Conservation (phyloP, 1,139 yeast genomes). For the Tardiomyces digboiensis region DNA sequence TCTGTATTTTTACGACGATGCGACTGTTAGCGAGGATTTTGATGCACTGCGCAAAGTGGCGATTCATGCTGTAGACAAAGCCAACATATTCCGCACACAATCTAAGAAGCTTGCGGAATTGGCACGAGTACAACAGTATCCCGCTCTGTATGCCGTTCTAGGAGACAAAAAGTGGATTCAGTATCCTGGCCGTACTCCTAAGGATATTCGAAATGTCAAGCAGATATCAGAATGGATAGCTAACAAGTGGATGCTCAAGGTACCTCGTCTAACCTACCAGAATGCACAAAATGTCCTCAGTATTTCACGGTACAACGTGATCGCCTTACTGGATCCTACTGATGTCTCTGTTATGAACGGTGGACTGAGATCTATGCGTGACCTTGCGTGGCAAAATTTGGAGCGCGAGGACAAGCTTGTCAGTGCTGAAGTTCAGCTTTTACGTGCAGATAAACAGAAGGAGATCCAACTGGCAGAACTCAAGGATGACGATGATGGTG, state of each 20-base stretch:
- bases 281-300: slow-evolving; percentile 25
- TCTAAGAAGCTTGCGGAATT: background rate
- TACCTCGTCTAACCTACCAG: slow-evolving; percentile 28
- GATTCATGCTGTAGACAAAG: slow-evolving; percentile 25
- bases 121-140: slow-evolving; percentile 12
- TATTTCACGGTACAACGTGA: slow-evolving; percentile 22
- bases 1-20: slow-evolving; percentile 30
- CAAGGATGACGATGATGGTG: slow-evolving; percentile 24
- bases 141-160: slow-evolving; percentile 25
- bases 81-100: slow-evolving; percentile 13
- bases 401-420: slow-evolving; percentile 17
- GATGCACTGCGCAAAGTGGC: slow-evolving; percentile 28
- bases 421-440: slow-evolving; percentile 18
- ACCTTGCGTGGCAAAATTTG: slow-evolving; percentile 22
- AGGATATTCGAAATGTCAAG: slow-evolving; percentile 24
- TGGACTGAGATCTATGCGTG: slow-evolving; percentile 22
- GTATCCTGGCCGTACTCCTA: slow-evolving; percentile 24
- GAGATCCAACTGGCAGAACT: slow-evolving; percentile 27
- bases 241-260: slow-evolving; percentile 26
- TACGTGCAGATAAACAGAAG: slow-evolving; percentile 25
- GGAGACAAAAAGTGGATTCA: slow-evolving; percentile 16
- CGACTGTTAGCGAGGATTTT: slow-evolving; percentile 31
- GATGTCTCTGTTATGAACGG: slow-evolving; percentile 16
- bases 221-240: slow-evolving; percentile 24
- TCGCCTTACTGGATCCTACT: slow-evolving; percentile 26